These are phyloP conservation scores for Cavenderia fasciculata DNA, from an alignment of 78 protist genomes.

Conservation along the genomic window DNA sequence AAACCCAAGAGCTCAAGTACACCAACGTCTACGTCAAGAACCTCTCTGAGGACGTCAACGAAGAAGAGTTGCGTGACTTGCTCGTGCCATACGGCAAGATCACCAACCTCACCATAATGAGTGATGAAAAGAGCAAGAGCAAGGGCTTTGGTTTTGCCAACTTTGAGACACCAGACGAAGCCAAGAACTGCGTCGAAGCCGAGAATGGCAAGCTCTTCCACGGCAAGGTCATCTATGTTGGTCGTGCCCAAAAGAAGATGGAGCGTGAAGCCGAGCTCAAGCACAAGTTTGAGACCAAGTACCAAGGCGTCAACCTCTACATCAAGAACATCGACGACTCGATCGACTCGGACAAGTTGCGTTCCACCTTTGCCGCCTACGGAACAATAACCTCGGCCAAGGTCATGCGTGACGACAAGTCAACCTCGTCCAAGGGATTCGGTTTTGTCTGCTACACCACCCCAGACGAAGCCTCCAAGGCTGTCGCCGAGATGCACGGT, in stretches of 20 bases:
- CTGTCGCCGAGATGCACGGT: constrained; percentile 97
- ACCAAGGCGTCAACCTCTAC: constrained; percentile 95
- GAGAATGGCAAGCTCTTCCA: constrained; percentile 84
- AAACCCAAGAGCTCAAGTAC: constrained; percentile 75
- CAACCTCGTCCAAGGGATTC: constrained; percentile 90
- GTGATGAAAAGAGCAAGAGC: constrained; percentile 86
- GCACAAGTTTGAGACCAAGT: constrained; percentile 86
- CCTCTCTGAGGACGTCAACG: constrained; percentile 71
- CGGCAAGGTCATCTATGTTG: constrained; percentile 88
- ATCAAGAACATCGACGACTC: constrained; percentile 97
- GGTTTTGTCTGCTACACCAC: constrained; percentile 97
- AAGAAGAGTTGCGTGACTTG: constrained; percentile 78
- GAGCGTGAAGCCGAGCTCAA: constrained; percentile 93
- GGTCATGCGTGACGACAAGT: constrained; percentile 94
- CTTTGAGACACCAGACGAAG: constrained; percentile 92
- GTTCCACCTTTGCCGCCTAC: constrained; percentile 85
- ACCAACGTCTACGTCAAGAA: constrained; percentile 97
- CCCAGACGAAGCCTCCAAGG: constrained; percentile 96
- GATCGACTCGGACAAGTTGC: constrained; percentile 92
- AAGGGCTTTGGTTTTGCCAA: constrained; percentile 97
- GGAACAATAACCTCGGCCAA: constrained; percentile 95
- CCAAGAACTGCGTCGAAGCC: constrained; percentile 87
- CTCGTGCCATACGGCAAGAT: constrained; percentile 89
- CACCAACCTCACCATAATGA: constrained; percentile 74
- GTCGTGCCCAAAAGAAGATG: constrained; percentile 91